Percentiles rank a stretch among this genome's conserved stretches.
phyloP scores from a whole-genome alignment of 1,284 basidiomycete genomes.

The Cystobasidium sp. region DNA sequence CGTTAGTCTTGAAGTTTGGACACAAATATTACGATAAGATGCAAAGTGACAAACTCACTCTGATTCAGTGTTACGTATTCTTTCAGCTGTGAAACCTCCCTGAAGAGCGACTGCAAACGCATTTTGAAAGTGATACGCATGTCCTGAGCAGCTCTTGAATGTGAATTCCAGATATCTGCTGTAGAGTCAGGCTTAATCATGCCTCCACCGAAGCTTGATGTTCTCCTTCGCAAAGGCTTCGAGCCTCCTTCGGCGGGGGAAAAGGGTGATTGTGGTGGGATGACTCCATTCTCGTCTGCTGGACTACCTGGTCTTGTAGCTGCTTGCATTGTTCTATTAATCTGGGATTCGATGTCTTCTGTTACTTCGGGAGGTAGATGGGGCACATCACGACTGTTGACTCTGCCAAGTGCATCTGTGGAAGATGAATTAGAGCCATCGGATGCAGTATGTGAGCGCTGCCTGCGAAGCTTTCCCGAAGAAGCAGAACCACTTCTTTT shows the following conservation, averaged over 20 bases:
- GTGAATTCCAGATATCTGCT: slow-evolving; percentile 61
- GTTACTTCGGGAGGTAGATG: slow-evolving; percentile 30
- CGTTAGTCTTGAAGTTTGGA: background rate
- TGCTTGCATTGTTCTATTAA: slow-evolving; percentile 37
- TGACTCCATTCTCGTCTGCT: background rate
- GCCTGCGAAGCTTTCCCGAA: slow-evolving; percentile 12
- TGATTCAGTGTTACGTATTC: slow-evolving; percentile 95
- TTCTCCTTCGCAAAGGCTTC: slow-evolving; percentile 15
- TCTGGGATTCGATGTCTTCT: slow-evolving; percentile 37
- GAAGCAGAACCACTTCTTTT: slow-evolving; percentile 14
- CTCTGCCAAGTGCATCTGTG: slow-evolving; percentile 26
- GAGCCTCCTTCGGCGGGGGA: background rate
- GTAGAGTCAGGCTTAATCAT: slow-evolving; percentile 68
- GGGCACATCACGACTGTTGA: background rate
- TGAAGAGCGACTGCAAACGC: slow-evolving; percentile 33
- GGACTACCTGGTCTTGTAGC: slow-evolving; percentile 24
- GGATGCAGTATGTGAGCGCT: slow-evolving; percentile 30
- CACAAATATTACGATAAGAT: slow-evolving; percentile 70
- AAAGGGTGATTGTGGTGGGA: slow-evolving; percentile 1
- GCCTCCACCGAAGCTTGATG: slow-evolving; percentile 43
- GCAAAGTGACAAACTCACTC: slow-evolving; percentile 77
- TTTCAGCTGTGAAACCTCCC: slow-evolving; percentile 71
- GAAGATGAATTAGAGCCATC: slow-evolving; percentile 33
- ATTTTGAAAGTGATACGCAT: slow-evolving; percentile 66
- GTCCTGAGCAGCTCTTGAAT: slow-evolving; percentile 80